Base-by-base conservation (phyloP, 2,329 filamentous ascomycete genomes). In the Ceratocystis huliohia region DNA sequence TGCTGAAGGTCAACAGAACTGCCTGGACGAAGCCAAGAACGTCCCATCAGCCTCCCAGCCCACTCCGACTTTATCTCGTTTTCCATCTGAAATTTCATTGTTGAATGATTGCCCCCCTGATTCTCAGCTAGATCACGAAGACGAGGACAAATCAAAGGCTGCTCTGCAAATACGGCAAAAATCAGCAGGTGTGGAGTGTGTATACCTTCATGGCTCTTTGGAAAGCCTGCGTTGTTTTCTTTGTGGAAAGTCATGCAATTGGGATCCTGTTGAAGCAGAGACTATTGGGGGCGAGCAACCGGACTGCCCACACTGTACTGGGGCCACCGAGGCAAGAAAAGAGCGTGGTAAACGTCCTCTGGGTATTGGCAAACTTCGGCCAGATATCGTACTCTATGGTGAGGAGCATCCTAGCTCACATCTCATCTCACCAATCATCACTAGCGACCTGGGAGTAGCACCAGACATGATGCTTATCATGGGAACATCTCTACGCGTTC, bases 371-470 rank as follows among this genome's bases (percentile, higher is more conserved):
- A 85, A 85, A 68, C 77, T 90, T 20, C 79, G 87, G 48, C 87
- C 87, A 0, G 86, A 90, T 70, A 88, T 90, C 70, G 87, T 90
- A 1, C 77, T 90, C 0, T 90, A 89, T 71, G 87, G 87, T 25
- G 87, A 90, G 72, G 86, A 89, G 64, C 86, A 90, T 70, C 87
- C 87, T 0, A 82, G 82, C 41, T 83, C 84, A 1, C 84, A 88
- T 67, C 77, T 87, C 4, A 87, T 90, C 69, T 85, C 84, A 25
- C 83, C 84, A 1, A 82, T 90, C 13, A 81, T 88, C 15, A 85
- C 86, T 15, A 84, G 88, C 68, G 87, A 90, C 71, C 76, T 89
- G 1, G 79, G 79, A 2, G 77, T 87, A 2, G 80, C 80, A 2
- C 87, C 87, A 0, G 87, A 89, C 70, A 77, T 88, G 68, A 76